A percentile compares a stretch with the other conserved stretches of the same genome.
These are phyloP conservation scores for Monosporascus sp. DNA, from an alignment of 2,329 filamentous ascomycete genomes.

Conservation along the genomic window DNA sequence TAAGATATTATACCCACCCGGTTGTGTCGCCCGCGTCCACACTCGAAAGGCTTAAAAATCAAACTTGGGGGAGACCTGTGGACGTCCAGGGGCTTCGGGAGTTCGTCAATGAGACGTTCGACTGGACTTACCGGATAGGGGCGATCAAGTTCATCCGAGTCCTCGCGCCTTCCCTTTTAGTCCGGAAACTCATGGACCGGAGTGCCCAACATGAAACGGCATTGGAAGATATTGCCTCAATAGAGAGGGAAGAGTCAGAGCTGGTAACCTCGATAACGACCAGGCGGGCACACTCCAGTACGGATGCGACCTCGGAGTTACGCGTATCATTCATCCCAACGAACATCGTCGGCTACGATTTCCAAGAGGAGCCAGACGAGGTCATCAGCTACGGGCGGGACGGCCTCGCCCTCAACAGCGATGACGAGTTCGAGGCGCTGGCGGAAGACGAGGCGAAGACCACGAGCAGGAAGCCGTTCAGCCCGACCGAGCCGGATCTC, in stretches of 20 bases:
- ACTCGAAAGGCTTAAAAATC: constrained; percentile 47
- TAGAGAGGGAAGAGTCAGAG: constrained; percentile 40
- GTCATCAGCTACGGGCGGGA: constrained; percentile 44
- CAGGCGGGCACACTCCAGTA: constrained; percentile 64
- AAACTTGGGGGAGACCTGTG: constrained; percentile 58
- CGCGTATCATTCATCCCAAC: constrained; percentile 73
- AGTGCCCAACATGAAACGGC: constrained; percentile 23
- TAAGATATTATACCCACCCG: constrained; percentile 85
- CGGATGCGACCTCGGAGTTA: constrained; percentile 70
- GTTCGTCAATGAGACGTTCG: constrained; percentile 75
- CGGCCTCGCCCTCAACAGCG: constrained; percentile 56
- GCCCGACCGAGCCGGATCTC: constrained; percentile 60
- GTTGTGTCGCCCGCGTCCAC: constrained; percentile 63
- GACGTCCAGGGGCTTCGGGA: constrained; percentile 62
- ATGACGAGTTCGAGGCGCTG: constrained; percentile 52
- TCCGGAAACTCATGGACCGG: constrained; percentile 48
- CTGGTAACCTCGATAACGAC: constrained; percentile 63
- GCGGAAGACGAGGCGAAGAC: constrained; percentile 18
- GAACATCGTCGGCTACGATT: constrained; percentile 70
- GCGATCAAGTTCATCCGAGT: constrained; percentile 81
- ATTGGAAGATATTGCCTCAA: constrained; percentile 25
- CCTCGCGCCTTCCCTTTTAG: constrained; percentile 70
- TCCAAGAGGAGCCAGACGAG: constrained; percentile 66
- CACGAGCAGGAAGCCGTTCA: constrained; percentile 42
- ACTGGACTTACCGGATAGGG: constrained; percentile 74